These are phyloP conservation scores for Xylariaceae sp. DNA, from an alignment of 2,329 filamentous ascomycete species.

Conservation along the genomic window DNA sequence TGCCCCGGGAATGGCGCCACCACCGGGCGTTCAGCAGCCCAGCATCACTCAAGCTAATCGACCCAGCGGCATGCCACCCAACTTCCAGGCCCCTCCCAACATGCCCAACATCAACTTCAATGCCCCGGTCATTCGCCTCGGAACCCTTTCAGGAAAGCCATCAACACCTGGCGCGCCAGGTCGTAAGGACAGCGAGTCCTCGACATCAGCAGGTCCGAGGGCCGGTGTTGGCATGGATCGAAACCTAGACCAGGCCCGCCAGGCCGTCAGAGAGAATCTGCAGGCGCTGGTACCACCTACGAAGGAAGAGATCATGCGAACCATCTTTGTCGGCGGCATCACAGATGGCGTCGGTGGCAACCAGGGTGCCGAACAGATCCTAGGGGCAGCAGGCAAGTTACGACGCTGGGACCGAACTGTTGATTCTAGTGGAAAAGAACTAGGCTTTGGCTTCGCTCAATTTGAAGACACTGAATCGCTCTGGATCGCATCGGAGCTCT, in stretches of 20 bases:
- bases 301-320: constrained; percentile 83
- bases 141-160: constrained; percentile 67
- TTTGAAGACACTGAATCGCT: constrained; percentile 89
- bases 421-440: constrained; percentile 61
- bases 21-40: constrained; percentile 71
- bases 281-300: constrained; percentile 75
- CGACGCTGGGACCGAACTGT: constrained; percentile 79
- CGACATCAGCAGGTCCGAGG: constrained; percentile 37
- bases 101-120: constrained; percentile 99
- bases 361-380: constrained; percentile 70
- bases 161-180: constrained; percentile 36
- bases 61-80: constrained; percentile 72
- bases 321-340: constrained; percentile 83
- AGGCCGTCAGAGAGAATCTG: constrained; percentile 61
- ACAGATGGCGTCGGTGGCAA: constrained; percentile 73
- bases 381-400: constrained; percentile 71
- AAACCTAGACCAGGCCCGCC: constrained; percentile 60
- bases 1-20: constrained; percentile 73
- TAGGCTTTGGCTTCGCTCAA: constrained; percentile 91
- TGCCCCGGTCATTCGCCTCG: constrained; percentile 89
- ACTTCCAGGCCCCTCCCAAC: constrained; percentile 83
- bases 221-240: constrained; percentile 57
- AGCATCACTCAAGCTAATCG: constrained; percentile 70
- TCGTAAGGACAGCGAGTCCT: constrained; percentile 43
- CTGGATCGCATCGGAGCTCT: constrained; percentile 75